Evolutionary conservation across 768 basidiomycete genomes (phyloP), one percentile per base, ranked within the genome.

Genomic region (Wakefieldia striispora): DNA sequence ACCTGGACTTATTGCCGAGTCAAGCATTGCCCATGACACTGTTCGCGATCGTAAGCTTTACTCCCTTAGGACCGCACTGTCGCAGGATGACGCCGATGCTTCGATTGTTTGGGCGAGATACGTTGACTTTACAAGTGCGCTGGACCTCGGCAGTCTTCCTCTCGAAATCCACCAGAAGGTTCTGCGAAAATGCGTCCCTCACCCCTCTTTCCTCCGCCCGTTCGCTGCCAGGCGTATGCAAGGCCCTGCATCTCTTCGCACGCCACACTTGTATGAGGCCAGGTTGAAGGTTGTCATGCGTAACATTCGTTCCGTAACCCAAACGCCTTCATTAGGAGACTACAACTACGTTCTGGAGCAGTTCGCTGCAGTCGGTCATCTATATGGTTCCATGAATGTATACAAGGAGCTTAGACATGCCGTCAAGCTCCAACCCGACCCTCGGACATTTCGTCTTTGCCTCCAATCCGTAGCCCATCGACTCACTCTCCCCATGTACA

Each of bases 291-390:
- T 75, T 17, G 70, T 93, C 61, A 78, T 93, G 51, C 75, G 75
- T 45, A 87, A 88, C 63, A 90, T 91, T 20, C 81, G 81, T 45
- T 71, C 73, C 34, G 60, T 77, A 12, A 61, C 47, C 62, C 66
- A 38, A 75, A 79, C 19, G 49, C 77, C 67, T 12, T 58, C 62
- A 12, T 50, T 85, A 45, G 79, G 82, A 3, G 91, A 92, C 64
- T 92, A 86, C 64, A 77, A 91, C 63, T 84, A 83, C 59, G 70
- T 93, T 51, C 64, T 93, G 43, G 75, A 79, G 53, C 86, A 89
- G 52, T 89, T 89, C 51, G 85, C 88, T 29, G 81, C 83, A 0
- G 80, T 82, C 4, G 91, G 89, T n/a, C 78, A 91, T 59, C 72
- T 81, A 56, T 59, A 71, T 19, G 87, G 85, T 10, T 75, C 77